These are phyloP conservation scores for Mortierella sp. DNA, from an alignment of 371 early-diverging fungal species.

Conservation along the genomic window DNA sequence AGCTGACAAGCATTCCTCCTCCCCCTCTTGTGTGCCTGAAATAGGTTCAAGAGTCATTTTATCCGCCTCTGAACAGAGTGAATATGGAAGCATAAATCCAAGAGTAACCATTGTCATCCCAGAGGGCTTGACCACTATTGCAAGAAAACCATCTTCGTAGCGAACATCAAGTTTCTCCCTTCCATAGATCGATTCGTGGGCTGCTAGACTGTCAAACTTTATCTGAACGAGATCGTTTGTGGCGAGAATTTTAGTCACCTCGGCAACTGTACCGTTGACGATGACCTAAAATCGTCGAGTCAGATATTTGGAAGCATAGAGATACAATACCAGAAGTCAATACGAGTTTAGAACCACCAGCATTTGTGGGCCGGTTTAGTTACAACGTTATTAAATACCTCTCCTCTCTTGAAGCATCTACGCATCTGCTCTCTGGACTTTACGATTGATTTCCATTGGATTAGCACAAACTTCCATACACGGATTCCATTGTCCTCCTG, in stretches of 20 bases:
- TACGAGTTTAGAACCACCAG: background rate
- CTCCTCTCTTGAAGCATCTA: conserved; percentile 45
- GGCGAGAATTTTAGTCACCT: conserved; percentile 61
- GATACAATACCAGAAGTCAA: background rate
- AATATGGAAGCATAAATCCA: conserved; percentile 39
- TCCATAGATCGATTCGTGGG: conserved; percentile 52
- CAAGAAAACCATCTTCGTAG: conserved; percentile 64
- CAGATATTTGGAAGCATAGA: background rate
- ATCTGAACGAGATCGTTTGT: conserved; percentile 61
- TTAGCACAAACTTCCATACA: conserved; percentile 48
- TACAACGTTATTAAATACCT: conserved; percentile 12
- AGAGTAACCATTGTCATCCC: conserved; percentile 60
- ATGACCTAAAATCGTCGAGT: conserved; percentile 44
- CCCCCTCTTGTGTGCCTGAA: background rate
- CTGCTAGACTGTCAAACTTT: conserved; percentile 58
- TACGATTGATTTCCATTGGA: conserved; percentile 46
- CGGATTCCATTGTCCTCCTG: conserved; percentile 41
- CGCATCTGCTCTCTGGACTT: conserved; percentile 56
- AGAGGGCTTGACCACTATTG: conserved; percentile 67
- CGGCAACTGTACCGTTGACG: conserved; percentile 61
- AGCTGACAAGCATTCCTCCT: conserved; percentile 30
- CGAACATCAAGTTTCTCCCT: conserved; percentile 57
- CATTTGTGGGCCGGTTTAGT: background rate
- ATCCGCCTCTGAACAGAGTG: conserved; percentile 5
- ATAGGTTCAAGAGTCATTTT: background rate